These are phyloP conservation scores for Vitellaria paradoxa DNA, from an alignment of 179 eudicot species.

Conservation along the genomic window DNA sequence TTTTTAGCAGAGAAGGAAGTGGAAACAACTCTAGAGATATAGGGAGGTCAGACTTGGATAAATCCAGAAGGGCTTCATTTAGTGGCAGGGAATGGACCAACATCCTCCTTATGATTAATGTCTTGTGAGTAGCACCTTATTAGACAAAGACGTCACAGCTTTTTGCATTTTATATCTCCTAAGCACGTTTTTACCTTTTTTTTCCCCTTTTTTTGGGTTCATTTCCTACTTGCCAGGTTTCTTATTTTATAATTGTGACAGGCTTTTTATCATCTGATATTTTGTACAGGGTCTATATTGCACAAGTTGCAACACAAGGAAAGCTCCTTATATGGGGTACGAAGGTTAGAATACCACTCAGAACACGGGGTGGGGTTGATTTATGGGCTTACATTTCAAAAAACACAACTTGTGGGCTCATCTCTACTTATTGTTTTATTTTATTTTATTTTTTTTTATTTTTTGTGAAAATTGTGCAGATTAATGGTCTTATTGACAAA, in stretches of 20 bases:
- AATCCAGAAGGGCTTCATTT: too few relatives aligned
- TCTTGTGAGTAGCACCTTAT: conserved; percentile 46
- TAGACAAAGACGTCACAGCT: not conserved
- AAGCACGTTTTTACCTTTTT: not conserved
- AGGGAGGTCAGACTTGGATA: too few relatives aligned
- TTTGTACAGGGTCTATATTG: conserved; percentile 53
- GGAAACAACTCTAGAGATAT: too few relatives aligned
- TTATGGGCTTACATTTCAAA: conserved; percentile 66
- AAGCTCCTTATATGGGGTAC: conserved; percentile 73
- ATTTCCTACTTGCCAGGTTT: not conserved
- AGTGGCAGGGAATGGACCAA: too few relatives aligned
- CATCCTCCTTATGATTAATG: conserved; percentile 43
- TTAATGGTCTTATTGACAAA: too few relatives aligned
- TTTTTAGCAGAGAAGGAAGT: too few relatives aligned
- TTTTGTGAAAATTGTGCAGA: too few relatives aligned
- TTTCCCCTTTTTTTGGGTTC: not conserved
- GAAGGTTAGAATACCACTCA: too few relatives aligned
- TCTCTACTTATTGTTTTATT: too few relatives aligned
- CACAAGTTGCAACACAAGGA: conserved; percentile 62
- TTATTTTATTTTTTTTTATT: too few relatives aligned
- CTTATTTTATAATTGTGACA: not conserved
- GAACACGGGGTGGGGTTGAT: too few relatives aligned
- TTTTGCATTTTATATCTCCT: not conserved
- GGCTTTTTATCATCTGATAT: conserved; percentile 3
- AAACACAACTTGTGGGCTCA: conserved; percentile 82